These are phyloP conservation scores for Leccinum subtestaceum DNA, from an alignment of 768 basidiomycete species.

Conservation along the genomic window DNA sequence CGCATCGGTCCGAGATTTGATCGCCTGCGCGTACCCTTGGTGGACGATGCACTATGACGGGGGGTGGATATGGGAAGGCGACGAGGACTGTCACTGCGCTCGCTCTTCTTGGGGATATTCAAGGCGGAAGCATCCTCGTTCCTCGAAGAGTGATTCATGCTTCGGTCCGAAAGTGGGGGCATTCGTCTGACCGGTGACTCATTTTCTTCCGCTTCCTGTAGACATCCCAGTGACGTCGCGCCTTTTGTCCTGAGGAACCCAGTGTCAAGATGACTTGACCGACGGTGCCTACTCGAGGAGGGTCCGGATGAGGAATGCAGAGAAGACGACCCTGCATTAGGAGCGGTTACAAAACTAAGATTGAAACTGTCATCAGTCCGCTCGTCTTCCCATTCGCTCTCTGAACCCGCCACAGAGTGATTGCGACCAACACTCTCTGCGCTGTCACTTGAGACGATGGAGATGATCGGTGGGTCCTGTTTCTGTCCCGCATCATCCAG, in stretches of 20 bases:
- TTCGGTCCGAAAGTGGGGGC: constrained; percentile 62
- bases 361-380: constrained; percentile 77
- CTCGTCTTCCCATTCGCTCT: constrained; percentile 91
- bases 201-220: constrained; percentile 73
- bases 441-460: constrained; percentile 39
- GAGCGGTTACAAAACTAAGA: constrained; percentile 45
- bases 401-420: constrained; percentile 59
- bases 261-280: constrained; percentile 68
- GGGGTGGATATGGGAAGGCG: constrained; percentile 50
- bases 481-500: constrained; percentile 59
- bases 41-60: constrained; percentile 30
- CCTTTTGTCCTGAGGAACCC: constrained; percentile 59
- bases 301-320: constrained; percentile 36
- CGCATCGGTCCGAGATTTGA: constrained; percentile 79
- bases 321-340: constrained; percentile 26
- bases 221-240: constrained; percentile 52
- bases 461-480: constrained; percentile 15
- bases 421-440: constrained; percentile 29
- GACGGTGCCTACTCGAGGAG: constrained; percentile 42
- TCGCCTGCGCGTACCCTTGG: constrained; percentile 50
- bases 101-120: constrained; percentile 36
- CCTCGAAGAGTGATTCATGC: constrained; percentile 47
- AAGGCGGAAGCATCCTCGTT: constrained; percentile 23
- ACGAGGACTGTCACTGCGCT: constrained; percentile 42
- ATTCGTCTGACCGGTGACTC: constrained; percentile 30